Base-by-base conservation (phyloP, 495 filamentous ascomycete genomes). In the Tuber aestivum region DNA sequence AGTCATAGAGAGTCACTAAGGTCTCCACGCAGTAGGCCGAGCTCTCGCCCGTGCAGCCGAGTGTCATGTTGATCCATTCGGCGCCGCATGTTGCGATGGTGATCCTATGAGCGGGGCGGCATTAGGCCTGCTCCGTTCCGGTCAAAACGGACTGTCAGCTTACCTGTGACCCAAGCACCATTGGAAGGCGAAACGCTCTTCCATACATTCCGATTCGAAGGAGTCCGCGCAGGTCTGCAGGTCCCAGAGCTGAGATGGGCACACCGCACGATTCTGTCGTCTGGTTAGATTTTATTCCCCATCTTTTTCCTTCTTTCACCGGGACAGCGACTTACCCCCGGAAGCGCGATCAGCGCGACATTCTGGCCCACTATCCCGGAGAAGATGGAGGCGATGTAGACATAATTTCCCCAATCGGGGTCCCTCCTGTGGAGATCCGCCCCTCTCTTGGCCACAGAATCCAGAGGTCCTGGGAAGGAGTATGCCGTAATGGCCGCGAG, bases 31-130 rank as follows among this genome's bases (percentile, higher is more conserved):
- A 79, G 70, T 79, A 79, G 8, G 76, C 73, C 1, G 76, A 75
- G 44, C 44, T 44, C 38, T 75, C 42, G 10, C 76, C 76, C 78
- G 70, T 79, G 18, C 78, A 79, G 1, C 78, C 78, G 9, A 79
- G 70, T 6, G 78, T 79, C 78, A 79, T 79, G 44, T 79, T 79
- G 41, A 79, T 32, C 78, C 78, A 79, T 41, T 79, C 56, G 5
- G 70, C 23, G 9, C 77, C 78, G 40, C 78, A 79, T 1, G 76
- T 79, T 0, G 0, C 44, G 37, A 45, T 1, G 21, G 78, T 79
- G 23, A 79, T 79, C 48, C 78, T 79, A 27, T 18, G 45, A 45
- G n/a, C 38, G 41, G 18, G 20, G 18, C 12, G 18, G 14, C 48
- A 21, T 45, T 21, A 74, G 35, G 38, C 56, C 48, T 7, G 27